Percentiles rank a stretch among this genome's conserved stretches.
Evolutionary conservation across 345 rosid species (phyloP).

Genomic region (Brassica juncea): DNA sequence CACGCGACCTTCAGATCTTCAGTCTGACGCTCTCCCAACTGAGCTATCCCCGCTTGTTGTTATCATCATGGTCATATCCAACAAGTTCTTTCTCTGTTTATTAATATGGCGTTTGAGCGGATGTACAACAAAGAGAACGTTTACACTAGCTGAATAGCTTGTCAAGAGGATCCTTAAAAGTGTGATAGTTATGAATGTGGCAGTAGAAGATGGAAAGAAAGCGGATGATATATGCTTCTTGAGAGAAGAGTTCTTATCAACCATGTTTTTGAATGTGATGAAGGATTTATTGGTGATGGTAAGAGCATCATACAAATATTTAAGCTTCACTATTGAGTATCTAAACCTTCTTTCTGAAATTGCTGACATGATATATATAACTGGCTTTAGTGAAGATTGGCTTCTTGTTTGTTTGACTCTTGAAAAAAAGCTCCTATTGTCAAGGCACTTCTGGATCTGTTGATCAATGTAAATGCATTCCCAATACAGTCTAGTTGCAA

Average conservation of each 20-base stretch:
- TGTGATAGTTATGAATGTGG: constrained; percentile 49
- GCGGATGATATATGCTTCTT: constrained; percentile 87
- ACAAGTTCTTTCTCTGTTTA: neutral
- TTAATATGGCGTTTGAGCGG: constrained; percentile 50
- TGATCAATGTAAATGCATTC: too few relatives aligned
- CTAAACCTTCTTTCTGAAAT: neutral
- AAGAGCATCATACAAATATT: constrained; percentile 25
- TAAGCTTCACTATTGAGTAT: neutral
- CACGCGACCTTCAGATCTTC: constrained; percentile 76
- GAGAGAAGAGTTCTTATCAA: constrained; percentile 77
- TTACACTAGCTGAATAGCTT: constrained; percentile 60
- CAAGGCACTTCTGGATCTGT: too few relatives aligned
- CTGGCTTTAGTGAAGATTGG: too few relatives aligned
- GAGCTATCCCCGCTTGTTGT: constrained; percentile 76
- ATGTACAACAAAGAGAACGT: constrained; percentile 78
- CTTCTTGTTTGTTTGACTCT: too few relatives aligned
- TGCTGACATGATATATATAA: neutral
- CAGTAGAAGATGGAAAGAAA: constrained; percentile 65
- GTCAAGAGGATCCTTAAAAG: constrained; percentile 55
- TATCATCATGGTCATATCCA: neutral
- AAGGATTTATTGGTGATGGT: constrained; percentile 68
- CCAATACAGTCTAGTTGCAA: too few relatives aligned
- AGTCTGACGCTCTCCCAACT: constrained; percentile 95
- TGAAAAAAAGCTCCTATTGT: too few relatives aligned
- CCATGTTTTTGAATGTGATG: constrained; percentile 75